phyloP scores from a whole-genome alignment of 495 filamentous ascomycete genomes.

The Penicillium canariense region DNA sequence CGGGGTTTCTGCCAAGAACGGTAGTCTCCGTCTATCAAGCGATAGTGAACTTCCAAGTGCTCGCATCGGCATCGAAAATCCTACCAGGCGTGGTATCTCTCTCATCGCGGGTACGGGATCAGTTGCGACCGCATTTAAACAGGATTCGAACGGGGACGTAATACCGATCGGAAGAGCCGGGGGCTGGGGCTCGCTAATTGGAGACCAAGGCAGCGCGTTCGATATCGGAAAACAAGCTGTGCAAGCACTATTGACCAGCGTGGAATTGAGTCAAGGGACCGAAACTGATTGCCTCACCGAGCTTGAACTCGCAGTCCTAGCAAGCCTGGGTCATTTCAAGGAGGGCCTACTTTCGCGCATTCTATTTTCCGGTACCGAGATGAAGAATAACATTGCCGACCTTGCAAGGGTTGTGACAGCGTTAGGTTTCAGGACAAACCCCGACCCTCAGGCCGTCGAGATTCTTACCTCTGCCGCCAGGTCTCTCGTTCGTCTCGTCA shows the following conservation, averaged over 20 bases:
- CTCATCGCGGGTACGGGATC: conserved; percentile 36
- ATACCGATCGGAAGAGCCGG: conserved; percentile 26
- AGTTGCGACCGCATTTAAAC: conserved; percentile 14
- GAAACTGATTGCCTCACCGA: neutral
- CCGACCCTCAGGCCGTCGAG: neutral
- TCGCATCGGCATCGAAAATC: conserved; percentile 16
- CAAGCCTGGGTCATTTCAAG: neutral
- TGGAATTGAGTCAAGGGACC: neutral
- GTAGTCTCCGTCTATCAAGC: conserved; percentile 23
- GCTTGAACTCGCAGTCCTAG: neutral
- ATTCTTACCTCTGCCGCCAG: neutral
- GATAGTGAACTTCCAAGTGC: conserved; percentile 26
- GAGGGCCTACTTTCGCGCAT: neutral
- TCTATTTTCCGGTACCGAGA: neutral
- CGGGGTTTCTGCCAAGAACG: conserved; percentile 12
- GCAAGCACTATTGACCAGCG: neutral
- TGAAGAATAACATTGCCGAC: neutral
- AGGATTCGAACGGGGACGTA: conserved; percentile 6
- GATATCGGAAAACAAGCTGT: conserved; percentile 24
- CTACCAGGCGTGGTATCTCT: conserved; percentile 18
- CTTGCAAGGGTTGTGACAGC: neutral
- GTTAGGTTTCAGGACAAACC: neutral
- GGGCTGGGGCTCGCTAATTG: conserved; percentile 40
- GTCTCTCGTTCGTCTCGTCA: neutral
- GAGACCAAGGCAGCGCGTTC: conserved; percentile 39